These are phyloP conservation scores for Acanthamoeba healyi DNA, from an alignment of 208 protist genomes.

Conservation along the genomic window DNA sequence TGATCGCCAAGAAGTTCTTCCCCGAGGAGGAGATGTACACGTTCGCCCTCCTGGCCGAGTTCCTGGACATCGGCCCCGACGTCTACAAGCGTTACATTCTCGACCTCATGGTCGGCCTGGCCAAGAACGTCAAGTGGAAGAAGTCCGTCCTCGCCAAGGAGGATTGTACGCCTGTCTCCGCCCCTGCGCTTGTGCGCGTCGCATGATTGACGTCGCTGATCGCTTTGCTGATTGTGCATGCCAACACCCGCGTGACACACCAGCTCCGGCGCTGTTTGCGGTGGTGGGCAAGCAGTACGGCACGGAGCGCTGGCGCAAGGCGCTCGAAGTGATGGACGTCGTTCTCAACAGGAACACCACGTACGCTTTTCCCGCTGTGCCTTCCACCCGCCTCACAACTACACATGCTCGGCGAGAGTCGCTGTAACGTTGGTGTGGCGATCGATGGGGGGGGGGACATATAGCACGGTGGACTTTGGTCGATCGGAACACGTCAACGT, in stretches of 20 bases:
- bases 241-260: too few species aligned
- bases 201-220: too few species aligned
- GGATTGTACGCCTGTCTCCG: background rate
- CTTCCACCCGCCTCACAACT: too few species aligned
- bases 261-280: background rate
- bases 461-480: background rate
- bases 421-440: too few species aligned
- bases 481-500: background rate
- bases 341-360: background rate
- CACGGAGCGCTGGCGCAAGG: background rate
- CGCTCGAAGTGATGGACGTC: background rate
- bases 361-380: too few species aligned
- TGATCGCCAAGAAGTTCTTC: constrained; percentile 46
- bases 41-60: background rate
- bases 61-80: constrained; percentile 7
- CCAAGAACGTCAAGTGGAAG: background rate
- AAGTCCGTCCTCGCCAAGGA: background rate
- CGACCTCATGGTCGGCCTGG: background rate
- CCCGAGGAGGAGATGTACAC: constrained; percentile 23
- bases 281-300: background rate
- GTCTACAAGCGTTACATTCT: background rate
- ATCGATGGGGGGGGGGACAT: too few species aligned
- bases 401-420: too few species aligned
- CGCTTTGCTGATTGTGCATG: background rate
- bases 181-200: too few species aligned